A percentile compares a stretch with the other conserved stretches of the same genome.
phyloP scores from a whole-genome alignment of 208 protist species.

The Polymyxa betae region DNA sequence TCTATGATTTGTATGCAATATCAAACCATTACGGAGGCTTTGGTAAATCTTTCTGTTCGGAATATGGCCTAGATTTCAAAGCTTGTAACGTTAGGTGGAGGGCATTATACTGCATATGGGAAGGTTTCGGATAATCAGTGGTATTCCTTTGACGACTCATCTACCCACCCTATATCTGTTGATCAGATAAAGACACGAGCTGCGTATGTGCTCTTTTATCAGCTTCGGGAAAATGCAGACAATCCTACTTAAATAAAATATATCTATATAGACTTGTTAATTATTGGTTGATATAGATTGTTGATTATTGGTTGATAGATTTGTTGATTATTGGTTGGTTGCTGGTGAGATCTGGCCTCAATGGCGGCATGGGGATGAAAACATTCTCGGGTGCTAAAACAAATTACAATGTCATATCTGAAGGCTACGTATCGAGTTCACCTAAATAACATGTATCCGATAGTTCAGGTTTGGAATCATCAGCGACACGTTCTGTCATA shows the following conservation, averaged over 20 bases:
- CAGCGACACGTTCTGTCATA: neutral
- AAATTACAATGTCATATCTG: neutral
- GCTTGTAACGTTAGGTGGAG: neutral
- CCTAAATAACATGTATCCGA: neutral
- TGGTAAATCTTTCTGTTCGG: neutral
- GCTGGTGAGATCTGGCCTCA: neutral
- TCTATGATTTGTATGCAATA: slow-evolving; percentile 70
- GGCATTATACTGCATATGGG: slow-evolving; percentile 62
- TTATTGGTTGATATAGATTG: neutral
- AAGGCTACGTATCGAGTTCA: neutral
- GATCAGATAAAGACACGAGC: slow-evolving; percentile 56
- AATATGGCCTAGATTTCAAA: slow-evolving; percentile 11
- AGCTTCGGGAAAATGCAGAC: slow-evolving; percentile 37
- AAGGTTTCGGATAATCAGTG: slow-evolving; percentile 45
- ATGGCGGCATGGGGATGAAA: neutral
- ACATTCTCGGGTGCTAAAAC: neutral
- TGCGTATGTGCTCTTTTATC: slow-evolving; percentile 75
- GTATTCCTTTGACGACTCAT: slow-evolving; percentile 64
- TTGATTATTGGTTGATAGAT: neutral
- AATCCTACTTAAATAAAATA: neutral
- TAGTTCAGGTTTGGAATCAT: neutral
- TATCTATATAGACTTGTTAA: neutral
- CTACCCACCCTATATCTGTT: neutral
- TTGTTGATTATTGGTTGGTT: neutral
- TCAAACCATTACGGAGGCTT: slow-evolving; percentile 67